These are phyloP conservation scores for Oidiodendron maius DNA, from an alignment of 495 filamentous ascomycete genomes.

Conservation along the genomic window DNA sequence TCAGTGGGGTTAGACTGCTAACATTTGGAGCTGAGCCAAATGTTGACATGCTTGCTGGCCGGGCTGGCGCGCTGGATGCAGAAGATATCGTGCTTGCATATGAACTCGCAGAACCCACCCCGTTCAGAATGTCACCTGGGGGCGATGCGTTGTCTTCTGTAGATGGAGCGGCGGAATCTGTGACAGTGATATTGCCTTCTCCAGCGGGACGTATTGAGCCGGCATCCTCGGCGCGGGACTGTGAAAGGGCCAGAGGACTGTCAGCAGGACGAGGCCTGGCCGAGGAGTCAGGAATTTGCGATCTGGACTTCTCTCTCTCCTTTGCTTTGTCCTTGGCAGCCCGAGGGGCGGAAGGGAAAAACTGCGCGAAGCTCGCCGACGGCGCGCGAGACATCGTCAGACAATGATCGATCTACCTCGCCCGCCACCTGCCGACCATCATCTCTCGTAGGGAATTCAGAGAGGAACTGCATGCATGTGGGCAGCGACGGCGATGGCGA, in stretches of 20 bases:
- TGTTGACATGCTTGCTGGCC: constrained; percentile 43
- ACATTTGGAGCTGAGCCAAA: constrained; percentile 27
- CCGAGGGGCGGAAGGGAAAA: constrained; percentile 80
- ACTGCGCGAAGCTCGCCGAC: constrained; percentile 76
- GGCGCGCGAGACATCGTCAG: constrained; percentile 71
- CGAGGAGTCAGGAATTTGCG: constrained; percentile 28
- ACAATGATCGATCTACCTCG: constrained; percentile 36
- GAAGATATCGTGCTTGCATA: constrained; percentile 59
- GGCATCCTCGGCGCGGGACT: constrained; percentile 18
- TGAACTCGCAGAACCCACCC: constrained; percentile 61
- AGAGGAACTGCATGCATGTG: constrained; percentile 37
- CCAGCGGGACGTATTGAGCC: constrained; percentile 19
- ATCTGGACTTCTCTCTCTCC: constrained; percentile 43
- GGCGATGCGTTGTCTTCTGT: constrained; percentile 53
- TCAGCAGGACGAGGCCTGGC: constrained; percentile 23
- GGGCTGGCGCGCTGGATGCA: constrained; percentile 50
- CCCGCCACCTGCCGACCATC: constrained; percentile 46
- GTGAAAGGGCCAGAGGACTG: constrained; percentile 16
- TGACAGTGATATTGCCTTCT: constrained; percentile 27
- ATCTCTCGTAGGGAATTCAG: constrained; percentile 38
- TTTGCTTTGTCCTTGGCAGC: constrained; percentile 48
- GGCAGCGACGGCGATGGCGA: constrained; percentile 13
- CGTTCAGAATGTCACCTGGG: constrained; percentile 56
- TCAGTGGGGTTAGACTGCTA: constrained; percentile 68
- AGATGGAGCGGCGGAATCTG: constrained; percentile 30